Percentiles rank a stretch among this genome's conserved stretches.
Conservation (phyloP, 2,329 filamentous ascomycete species). For the Tolypocladium paradoxum region DNA sequence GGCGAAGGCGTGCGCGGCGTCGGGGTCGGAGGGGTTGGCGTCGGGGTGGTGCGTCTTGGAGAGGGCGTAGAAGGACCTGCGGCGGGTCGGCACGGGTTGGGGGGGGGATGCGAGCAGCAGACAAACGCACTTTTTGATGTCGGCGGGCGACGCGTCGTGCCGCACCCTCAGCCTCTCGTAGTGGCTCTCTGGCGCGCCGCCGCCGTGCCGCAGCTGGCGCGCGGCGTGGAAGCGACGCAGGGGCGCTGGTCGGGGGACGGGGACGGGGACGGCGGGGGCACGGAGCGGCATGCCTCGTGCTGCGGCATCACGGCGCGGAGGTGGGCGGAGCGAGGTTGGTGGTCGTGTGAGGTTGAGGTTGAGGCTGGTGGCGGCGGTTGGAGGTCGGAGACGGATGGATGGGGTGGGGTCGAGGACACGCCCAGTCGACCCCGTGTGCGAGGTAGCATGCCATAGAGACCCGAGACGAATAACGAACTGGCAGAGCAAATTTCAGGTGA, state of each 20-base stretch:
- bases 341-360: conserved; percentile 4
- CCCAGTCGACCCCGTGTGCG: no score
- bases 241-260: conserved; percentile 5
- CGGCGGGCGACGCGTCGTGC: conserved; percentile 54
- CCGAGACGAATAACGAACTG: no score
- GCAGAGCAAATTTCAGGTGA: neutral
- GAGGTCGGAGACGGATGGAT: conserved; percentile 1
- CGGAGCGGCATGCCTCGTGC: conserved; percentile 48
- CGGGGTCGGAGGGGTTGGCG: conserved; percentile 67
- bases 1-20: conserved; percentile 66
- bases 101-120: conserved; percentile 1
- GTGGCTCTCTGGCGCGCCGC: conserved; percentile 41
- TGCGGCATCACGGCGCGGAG: conserved; percentile 32
- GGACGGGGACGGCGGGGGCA: conserved; percentile 11
- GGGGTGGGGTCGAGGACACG: conserved; percentile 7
- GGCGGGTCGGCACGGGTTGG: neutral
- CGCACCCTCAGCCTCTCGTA: conserved; percentile 75
- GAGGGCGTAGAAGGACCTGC: conserved; percentile 73
- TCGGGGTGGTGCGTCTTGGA: conserved; percentile 92
- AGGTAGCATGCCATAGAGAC: no score
- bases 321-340: conserved; percentile 1
- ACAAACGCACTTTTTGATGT: conserved; percentile 70
- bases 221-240: conserved; percentile 12
- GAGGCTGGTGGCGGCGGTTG: conserved; percentile 10
- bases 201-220: conserved; percentile 1